A percentile compares a stretch with the other conserved stretches of the same genome.
These are phyloP conservation scores for Candida smagusa DNA, from an alignment of 1,139 yeast genomes.

Conservation along the genomic window DNA sequence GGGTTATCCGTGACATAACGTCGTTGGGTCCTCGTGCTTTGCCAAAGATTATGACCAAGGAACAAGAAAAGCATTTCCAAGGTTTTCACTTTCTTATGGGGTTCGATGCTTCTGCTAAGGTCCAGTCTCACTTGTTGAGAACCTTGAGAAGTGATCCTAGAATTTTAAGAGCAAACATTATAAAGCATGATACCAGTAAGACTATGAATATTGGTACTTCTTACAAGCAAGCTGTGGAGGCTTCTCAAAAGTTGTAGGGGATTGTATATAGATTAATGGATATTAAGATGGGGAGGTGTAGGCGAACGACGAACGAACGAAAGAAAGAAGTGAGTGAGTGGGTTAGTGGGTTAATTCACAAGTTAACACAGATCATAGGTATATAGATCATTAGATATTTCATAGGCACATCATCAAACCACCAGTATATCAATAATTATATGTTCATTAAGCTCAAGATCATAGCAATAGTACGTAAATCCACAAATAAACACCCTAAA, in stretches of 20 bases:
- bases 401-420: no score
- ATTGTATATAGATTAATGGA: conserved; percentile 2
- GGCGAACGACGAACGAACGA: background rate
- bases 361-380: background rate
- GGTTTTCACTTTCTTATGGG: conserved; percentile 85
- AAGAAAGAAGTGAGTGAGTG: background rate
- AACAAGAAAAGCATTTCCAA: conserved; percentile 86
- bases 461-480: no score
- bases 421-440: no score
- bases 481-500: no score
- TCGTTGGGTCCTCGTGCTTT: conserved; percentile 76
- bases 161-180: conserved; percentile 72
- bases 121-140: conserved; percentile 80
- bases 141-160: conserved; percentile 86
- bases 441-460: no score
- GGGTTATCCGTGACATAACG: conserved; percentile 79
- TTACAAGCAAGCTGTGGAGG: conserved; percentile 31
- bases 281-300: background rate
- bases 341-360: background rate
- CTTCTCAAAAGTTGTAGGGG: conserved; percentile 10
- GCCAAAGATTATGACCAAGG: conserved; percentile 79
- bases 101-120: conserved; percentile 82
- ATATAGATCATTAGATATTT: no score
- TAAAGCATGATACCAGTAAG: conserved; percentile 61
- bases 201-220: conserved; percentile 55